phyloP scores from a whole-genome alignment of 2,329 filamentous ascomycete species.

The Fusarium paranaense region DNA sequence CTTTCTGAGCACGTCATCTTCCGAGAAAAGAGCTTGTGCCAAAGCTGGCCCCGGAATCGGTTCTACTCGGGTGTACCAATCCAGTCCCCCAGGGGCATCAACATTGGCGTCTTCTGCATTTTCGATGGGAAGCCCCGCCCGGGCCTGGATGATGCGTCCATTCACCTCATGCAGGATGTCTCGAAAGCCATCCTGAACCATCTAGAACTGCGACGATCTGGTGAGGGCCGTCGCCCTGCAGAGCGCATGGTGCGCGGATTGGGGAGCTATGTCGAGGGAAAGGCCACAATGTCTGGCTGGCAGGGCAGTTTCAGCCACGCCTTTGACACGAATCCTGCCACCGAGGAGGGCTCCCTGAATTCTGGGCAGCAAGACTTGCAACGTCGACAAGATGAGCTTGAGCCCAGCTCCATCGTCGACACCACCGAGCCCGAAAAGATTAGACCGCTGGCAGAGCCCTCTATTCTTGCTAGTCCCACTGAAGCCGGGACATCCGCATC shows the following conservation, averaged over 20 bases:
- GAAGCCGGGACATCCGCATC: background rate
- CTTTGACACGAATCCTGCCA: slow-evolving; percentile 5
- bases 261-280: slow-evolving; percentile 53
- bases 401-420: background rate
- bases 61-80: slow-evolving; percentile 59
- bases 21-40: slow-evolving; percentile 33
- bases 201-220: slow-evolving; percentile 47
- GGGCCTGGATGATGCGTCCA: slow-evolving; percentile 43
- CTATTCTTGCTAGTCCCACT: background rate
- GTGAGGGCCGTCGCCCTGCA: slow-evolving; percentile 43
- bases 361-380: slow-evolving; percentile 19
- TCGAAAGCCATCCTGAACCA: slow-evolving; percentile 51
- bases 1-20: slow-evolving; percentile 46
- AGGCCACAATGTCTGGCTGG: slow-evolving; percentile 43
- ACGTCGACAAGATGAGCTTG: background rate
- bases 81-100: slow-evolving; percentile 51
- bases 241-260: slow-evolving; percentile 55
- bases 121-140: slow-evolving; percentile 29
- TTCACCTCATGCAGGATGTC: slow-evolving; percentile 42
- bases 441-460: background rate
- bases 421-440: background rate
- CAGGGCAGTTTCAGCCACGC: slow-evolving; percentile 14
- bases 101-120: slow-evolving; percentile 56
- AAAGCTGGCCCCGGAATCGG: slow-evolving; percentile 34
- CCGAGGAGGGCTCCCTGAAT: slow-evolving; percentile 23